Conservation (phyloP, 257 asterid species). For the Salvia miltiorrhiza region DNA sequence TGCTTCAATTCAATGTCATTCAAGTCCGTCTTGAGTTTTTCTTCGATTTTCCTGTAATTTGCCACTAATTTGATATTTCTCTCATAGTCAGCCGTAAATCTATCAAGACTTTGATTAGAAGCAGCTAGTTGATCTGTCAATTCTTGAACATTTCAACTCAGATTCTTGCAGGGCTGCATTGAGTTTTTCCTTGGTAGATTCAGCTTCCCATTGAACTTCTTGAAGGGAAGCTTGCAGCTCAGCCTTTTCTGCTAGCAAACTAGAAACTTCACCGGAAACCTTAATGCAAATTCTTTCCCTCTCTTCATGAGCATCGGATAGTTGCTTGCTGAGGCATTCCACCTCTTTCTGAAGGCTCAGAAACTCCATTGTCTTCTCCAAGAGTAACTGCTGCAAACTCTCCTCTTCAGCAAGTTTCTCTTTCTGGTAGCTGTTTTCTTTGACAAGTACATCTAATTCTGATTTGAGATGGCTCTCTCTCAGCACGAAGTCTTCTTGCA, state of each 20-base stretch:
- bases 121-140: constrained; percentile 41
- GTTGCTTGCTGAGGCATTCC: constrained; percentile 14
- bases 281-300: constrained; percentile 38
- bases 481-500: constrained; percentile 36
- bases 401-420: constrained; percentile 37
- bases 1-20: constrained; percentile 73
- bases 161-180: constrained; percentile 27
- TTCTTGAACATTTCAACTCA: constrained; percentile 36
- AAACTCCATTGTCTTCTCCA: constrained; percentile 33
- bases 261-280: constrained; percentile 37
- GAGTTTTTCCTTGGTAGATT: constrained; percentile 31
- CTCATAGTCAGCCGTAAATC: constrained; percentile 48
- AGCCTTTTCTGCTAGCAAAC: constrained; percentile 38
- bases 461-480: constrained; percentile 44
- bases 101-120: constrained; percentile 31
- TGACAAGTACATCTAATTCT: constrained; percentile 47
- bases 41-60: constrained; percentile 54
- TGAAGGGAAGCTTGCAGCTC: constrained; percentile 45
- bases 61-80: constrained; percentile 40
- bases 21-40: constrained; percentile 51
- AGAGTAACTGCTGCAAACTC: constrained; percentile 22
- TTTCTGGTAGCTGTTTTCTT: constrained; percentile 32
- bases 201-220: constrained; percentile 36
- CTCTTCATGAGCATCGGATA: constrained; percentile 36
- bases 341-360: constrained; percentile 43